These are phyloP conservation scores for Aspergillus sp. DNA, from an alignment of 2,329 filamentous ascomycete species.

Conservation along the genomic window DNA sequence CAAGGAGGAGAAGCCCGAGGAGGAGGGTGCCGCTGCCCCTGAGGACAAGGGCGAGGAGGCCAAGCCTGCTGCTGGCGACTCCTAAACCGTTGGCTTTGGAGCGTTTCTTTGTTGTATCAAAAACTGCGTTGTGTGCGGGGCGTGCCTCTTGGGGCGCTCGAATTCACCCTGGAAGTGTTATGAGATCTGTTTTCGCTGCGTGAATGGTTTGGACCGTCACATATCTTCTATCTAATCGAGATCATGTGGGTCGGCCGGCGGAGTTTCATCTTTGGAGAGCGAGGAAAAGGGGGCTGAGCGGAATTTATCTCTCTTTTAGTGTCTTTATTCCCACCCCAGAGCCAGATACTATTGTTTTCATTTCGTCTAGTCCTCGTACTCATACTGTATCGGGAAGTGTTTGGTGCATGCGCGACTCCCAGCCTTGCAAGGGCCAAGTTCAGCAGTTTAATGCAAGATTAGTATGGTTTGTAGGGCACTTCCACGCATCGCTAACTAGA, in stretches of 20 bases:
- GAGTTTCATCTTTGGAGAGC: constrained; percentile 45
- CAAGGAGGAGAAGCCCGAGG: constrained; percentile 62
- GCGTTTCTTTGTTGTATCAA: constrained; percentile 27
- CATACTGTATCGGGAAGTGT: no score
- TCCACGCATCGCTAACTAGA: no score
- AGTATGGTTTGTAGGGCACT: no score
- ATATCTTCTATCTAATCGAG: constrained; percentile 36
- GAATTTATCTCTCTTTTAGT: constrained; percentile 45
- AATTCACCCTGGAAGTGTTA: constrained; percentile 34
- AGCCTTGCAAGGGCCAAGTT: no score
- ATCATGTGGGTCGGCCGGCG: constrained; percentile 39
- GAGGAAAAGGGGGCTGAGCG: constrained; percentile 39
- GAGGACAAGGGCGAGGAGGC: constrained; percentile 44
- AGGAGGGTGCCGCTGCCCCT: constrained; percentile 46
- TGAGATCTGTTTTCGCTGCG: constrained; percentile 37
- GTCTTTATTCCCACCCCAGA: constrained; percentile 40
- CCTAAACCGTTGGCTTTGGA: constrained; percentile 27
- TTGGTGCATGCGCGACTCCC: no score
- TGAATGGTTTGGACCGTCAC: constrained; percentile 36
- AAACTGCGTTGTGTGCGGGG: constrained; percentile 24
- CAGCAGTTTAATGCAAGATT: no score
- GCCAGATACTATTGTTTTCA: constrained; percentile 34
- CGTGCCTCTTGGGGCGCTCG: constrained; percentile 33
- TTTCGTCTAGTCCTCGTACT: constrained; percentile 9
- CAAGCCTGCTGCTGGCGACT: constrained; percentile 35